Base-by-base conservation (phyloP, 2,329 filamentous ascomycete species). In the Alternaria sp. region DNA sequence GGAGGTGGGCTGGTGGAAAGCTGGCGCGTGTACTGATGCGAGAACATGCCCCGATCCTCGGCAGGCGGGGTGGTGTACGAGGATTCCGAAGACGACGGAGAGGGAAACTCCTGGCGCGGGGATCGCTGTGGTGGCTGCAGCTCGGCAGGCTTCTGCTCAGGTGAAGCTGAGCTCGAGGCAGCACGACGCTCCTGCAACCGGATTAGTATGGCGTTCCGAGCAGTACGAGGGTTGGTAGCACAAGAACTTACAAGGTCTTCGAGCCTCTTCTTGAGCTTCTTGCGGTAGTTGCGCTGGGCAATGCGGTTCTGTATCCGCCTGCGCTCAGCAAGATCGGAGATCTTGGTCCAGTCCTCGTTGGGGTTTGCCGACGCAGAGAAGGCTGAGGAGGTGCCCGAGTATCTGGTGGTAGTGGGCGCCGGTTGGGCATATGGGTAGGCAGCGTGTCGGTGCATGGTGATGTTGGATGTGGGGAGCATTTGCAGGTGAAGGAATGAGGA, bases 271-370 rank as follows among this genome's bases (percentile, higher is more conserved):
- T 96, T 95, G 73, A 95, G 90, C 89, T 95, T 95, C 89, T 95
- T 95, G 87, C 92, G 93, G 84, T 97, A 97, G 85, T 97, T 97
- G 76, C 94, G 91, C 83, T 98, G 95, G 71, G 95, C 95, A 86
- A 98, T 97, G 73, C 95, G 90, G 84, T 98, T 98, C 83, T 98
- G 94, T 84, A 97, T 97, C 78, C 94, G 89, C 75, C 94, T 87
- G 77, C 96, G 90, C 83, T 98, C 95, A 55, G 94, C 95, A 63
- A 98, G 90, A 81, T 98, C 95, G 61, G 95, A 97, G 80, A 98
- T 97, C 88, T 97, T 97, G 78, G 95, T 97, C 95, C 95, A 98
- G 84, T 98, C 95, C 83, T 98, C 95, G 77, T 97, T 94, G 59
- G 95, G 92, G 80, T 97, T 96, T 73, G 94, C 95, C 68, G 93